Conservation (phyloP, 345 rosid species). For the Lepidium africanum region DNA sequence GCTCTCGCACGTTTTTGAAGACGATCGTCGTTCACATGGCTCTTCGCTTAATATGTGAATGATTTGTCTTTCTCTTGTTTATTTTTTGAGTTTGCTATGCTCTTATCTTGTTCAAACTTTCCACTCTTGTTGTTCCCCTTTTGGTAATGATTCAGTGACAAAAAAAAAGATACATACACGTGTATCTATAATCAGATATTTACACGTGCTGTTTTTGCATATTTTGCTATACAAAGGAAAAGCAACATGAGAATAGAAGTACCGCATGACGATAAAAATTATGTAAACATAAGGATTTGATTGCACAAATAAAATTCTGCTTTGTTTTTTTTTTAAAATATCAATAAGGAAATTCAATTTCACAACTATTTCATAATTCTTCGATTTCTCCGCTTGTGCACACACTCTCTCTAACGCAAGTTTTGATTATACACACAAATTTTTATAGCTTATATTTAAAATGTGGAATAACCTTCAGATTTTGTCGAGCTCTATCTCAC, state of each 20-base stretch:
- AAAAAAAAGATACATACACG: background rate
- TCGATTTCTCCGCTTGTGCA: constrained; percentile 27
- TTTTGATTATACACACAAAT: too few relatives aligned
- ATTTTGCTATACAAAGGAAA: background rate
- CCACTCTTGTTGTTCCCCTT: too few relatives aligned
- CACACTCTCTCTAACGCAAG: too few relatives aligned
- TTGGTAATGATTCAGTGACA: too few relatives aligned
- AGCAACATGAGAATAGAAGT: background rate
- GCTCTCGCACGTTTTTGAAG: too few relatives aligned
- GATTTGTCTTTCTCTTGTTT: too few relatives aligned
- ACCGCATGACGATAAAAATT: constrained; percentile 4
- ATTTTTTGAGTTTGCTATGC: too few relatives aligned
- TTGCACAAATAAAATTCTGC: background rate
- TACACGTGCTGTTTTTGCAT: background rate
- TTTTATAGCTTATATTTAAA: background rate
- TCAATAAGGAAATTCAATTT: background rate
- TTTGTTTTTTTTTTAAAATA: too few relatives aligned
- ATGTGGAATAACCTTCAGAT: background rate
- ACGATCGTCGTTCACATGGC: too few relatives aligned
- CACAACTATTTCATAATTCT: background rate
- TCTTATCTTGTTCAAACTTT: too few relatives aligned
- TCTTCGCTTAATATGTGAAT: too few relatives aligned
- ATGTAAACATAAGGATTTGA: constrained; percentile 10
- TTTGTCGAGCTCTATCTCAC: constrained; percentile 7
- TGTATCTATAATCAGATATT: accelerated